phyloP scores from a whole-genome alignment of 2,329 filamentous ascomycete species.

The Colletotrichum sidae region DNA sequence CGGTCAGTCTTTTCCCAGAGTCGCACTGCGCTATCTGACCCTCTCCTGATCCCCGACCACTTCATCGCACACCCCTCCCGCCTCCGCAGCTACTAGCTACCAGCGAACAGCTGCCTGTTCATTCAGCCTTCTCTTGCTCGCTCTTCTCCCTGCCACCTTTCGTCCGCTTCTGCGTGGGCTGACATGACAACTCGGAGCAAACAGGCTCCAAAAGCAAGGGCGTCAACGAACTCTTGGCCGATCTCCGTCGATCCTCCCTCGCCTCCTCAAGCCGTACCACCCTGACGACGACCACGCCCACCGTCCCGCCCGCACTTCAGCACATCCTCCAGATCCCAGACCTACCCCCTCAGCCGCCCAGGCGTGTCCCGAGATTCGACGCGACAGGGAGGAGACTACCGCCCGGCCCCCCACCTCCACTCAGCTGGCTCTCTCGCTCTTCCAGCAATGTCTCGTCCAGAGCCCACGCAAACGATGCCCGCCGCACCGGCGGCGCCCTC shows the following conservation, averaged over 20 bases:
- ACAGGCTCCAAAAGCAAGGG: slow-evolving; percentile 52
- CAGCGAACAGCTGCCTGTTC: too few species aligned
- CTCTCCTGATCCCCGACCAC: not conserved
- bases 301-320: slow-evolving; percentile 68
- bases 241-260: slow-evolving; percentile 61
- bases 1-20: slow-evolving; percentile 25
- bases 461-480: slow-evolving; percentile 24
- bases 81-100: too few species aligned
- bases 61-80: not conserved
- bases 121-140: not conserved
- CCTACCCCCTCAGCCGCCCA: slow-evolving; percentile 62
- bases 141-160: not conserved
- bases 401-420: slow-evolving; percentile 69
- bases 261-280: slow-evolving; percentile 28
- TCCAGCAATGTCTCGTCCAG: slow-evolving; percentile 37
- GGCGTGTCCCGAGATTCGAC: slow-evolving; percentile 58
- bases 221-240: slow-evolving; percentile 72
- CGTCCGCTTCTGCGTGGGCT: slow-evolving; percentile 1
- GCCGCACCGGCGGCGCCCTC: slow-evolving; percentile 12
- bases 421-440: slow-evolving; percentile 62
- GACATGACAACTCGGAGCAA: slow-evolving; percentile 25
- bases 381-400: slow-evolving; percentile 62
- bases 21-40: not conserved
- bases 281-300: slow-evolving; percentile 39
- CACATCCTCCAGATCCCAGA: slow-evolving; percentile 70